Evolutionary conservation across 139 green algal species (phyloP).

Genomic region (Chlorella sp.): DNA sequence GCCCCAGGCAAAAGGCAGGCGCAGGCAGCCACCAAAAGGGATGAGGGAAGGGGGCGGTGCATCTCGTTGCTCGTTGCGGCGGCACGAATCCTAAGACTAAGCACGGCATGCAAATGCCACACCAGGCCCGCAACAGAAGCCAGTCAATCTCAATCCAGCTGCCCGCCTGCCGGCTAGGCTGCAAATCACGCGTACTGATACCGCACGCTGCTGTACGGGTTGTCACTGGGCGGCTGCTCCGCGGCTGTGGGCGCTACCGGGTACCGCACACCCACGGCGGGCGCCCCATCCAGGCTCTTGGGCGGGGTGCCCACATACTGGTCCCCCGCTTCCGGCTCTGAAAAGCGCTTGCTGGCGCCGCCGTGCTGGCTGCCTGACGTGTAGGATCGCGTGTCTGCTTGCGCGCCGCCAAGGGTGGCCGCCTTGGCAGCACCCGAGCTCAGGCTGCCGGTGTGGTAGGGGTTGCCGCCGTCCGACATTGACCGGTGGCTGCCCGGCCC

Average conservation of each 20-base stretch:
- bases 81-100: no score
- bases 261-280: not conserved
- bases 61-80: no score
- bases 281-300: not conserved
- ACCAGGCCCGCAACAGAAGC: no score
- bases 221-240: constrained; percentile 15
- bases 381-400: not conserved
- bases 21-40: no score
- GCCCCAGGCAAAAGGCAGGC: no score
- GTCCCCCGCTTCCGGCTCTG: not conserved
- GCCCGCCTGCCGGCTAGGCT: no score
- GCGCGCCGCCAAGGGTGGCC: not conserved
- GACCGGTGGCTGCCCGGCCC: not conserved
- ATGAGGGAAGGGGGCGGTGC: no score
- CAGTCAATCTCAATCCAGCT: no score
- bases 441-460: constrained; percentile 11
- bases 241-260: not conserved
- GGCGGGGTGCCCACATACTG: not conserved
- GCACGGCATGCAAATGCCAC: no score
- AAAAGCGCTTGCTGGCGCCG: constrained; percentile 10
- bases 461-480: constrained; percentile 9
- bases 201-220: constrained; percentile 4
- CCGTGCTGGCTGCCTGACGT: not conserved
- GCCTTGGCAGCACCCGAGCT: not conserved
- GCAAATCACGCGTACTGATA: not conserved